Base-by-base conservation (phyloP, 306 rosid species). In the Neltuma alba region DNA sequence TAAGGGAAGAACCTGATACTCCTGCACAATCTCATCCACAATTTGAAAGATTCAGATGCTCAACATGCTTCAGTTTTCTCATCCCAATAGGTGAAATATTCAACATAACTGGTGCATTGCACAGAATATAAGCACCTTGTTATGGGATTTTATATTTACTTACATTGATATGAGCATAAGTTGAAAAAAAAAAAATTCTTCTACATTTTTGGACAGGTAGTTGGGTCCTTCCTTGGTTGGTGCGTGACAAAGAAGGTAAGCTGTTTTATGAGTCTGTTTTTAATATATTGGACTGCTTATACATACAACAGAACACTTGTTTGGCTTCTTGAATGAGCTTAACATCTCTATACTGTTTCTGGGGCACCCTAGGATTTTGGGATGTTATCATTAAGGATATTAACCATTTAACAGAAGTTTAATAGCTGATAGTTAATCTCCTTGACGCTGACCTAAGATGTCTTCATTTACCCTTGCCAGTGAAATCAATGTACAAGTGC, bases 241-340 rank as follows among this genome's bases (percentile, higher is more conserved):
- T n/a, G n/a, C n/a, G n/a, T n/a, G 83, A n/a, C 9, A 61, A 40
- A 45, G 77, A 33, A 81, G 97, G 97, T 90, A 80, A 66, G 45
- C 31, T 65, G 64, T 52, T 47, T 63, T 41, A 48, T 60, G 36
- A 61, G 36, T 61, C 27, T 37, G 23, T n/a, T 25, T 25, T 58
- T 55, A 41, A n/a, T 8, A 28, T n/a, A 40, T 55, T 37, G 69
- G 20, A 16, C n/a, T 16, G 30, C 12, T 28, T 14, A 28, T 0
- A 37, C 7, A 37, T 1, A 30, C 37, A 27, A 5, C 2, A 33
- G 6, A 37, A 4, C 3, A 14, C n/a, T 45, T 13, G 1, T 6
- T 50, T 20, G 25, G 1, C 10, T 50, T 50, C 66, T 13, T 62
- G 31, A 20, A 55, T 41, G 12, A 57, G 27, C 57, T 58, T 58